Conservation (phyloP, 2,329 filamentous ascomycete genomes). For the Pyrenophora seminiperda region DNA sequence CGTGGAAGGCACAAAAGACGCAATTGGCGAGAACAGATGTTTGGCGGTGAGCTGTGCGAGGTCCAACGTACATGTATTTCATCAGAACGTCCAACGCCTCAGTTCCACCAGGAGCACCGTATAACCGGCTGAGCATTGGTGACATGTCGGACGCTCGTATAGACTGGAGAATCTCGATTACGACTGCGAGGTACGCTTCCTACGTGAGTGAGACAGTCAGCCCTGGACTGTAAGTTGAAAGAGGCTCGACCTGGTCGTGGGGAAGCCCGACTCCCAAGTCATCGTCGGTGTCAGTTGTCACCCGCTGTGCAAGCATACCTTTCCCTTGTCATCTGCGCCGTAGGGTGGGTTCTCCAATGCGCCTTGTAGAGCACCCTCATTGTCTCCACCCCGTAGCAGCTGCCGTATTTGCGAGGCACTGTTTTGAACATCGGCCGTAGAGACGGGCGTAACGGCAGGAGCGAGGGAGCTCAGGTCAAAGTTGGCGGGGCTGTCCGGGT, state of each 20-base stretch:
- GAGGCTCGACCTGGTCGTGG: conserved; percentile 28
- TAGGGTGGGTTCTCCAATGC: conserved; percentile 86
- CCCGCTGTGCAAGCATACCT: conserved; percentile 48
- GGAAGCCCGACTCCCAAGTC: conserved; percentile 30
- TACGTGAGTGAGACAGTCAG: conserved; percentile 51
- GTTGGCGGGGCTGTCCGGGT: conserved; percentile 88
- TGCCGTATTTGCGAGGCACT: conserved; percentile 83
- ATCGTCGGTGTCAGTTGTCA: background rate
- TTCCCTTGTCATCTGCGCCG: conserved; percentile 59
- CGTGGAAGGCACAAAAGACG: background rate
- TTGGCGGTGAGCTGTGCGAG: conserved; percentile 12
- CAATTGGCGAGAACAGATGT: background rate
- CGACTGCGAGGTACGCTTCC: conserved; percentile 84
- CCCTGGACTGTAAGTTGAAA: conserved; percentile 27
- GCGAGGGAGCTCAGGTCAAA: conserved; percentile 86
- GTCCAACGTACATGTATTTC: conserved; percentile 84
- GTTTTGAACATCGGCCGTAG: conserved; percentile 77
- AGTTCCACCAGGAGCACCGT: conserved; percentile 75
- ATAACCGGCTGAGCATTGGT: conserved; percentile 81
- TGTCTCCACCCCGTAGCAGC: conserved; percentile 82
- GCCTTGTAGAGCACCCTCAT: conserved; percentile 81
- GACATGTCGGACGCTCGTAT: conserved; percentile 97
- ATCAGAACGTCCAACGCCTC: conserved; percentile 91
- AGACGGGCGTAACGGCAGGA: conserved; percentile 74
- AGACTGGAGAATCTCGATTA: conserved; percentile 91